Evolutionary conservation across 495 filamentous ascomycete genomes (phyloP).

Genomic region (Aspergillus sparsus): DNA sequence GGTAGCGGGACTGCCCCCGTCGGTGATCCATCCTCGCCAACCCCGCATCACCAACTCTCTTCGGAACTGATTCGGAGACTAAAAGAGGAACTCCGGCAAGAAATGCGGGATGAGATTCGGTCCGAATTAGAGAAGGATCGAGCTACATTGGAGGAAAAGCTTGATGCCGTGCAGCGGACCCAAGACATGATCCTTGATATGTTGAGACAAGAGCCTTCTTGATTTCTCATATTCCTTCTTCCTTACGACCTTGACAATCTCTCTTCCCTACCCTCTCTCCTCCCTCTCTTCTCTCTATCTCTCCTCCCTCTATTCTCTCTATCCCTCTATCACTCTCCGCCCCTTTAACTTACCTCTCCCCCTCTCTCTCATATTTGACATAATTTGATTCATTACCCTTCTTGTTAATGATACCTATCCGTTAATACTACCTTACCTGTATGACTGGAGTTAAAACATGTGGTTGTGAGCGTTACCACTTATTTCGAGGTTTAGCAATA

Average conservation of each 20-base stretch:
- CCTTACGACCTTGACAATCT: not conserved
- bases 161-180: constrained; percentile 45
- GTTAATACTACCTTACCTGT: not conserved
- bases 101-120: constrained; percentile 37
- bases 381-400: not conserved
- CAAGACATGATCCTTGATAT: constrained; percentile 52
- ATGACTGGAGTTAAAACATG: not conserved
- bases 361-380: not conserved
- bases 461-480: too few relatives aligned
- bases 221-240: constrained; percentile 18
- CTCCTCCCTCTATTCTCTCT: not conserved
- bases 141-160: constrained; percentile 35
- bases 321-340: not conserved
- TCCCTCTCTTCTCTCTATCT: not conserved
- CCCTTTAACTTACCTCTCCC: not conserved
- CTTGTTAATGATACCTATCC: not conserved
- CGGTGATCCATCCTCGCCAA: not conserved
- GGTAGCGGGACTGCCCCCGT: not conserved
- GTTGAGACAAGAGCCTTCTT: constrained; percentile 43
- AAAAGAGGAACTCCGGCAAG: constrained; percentile 41
- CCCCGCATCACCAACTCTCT: not conserved
- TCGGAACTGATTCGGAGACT: constrained; percentile 18
- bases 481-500: too few relatives aligned
- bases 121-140: constrained; percentile 38
- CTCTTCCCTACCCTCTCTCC: not conserved